phyloP scores from a whole-genome alignment of 176 grass and related monocot species.

The Oryza officinalis region DNA sequence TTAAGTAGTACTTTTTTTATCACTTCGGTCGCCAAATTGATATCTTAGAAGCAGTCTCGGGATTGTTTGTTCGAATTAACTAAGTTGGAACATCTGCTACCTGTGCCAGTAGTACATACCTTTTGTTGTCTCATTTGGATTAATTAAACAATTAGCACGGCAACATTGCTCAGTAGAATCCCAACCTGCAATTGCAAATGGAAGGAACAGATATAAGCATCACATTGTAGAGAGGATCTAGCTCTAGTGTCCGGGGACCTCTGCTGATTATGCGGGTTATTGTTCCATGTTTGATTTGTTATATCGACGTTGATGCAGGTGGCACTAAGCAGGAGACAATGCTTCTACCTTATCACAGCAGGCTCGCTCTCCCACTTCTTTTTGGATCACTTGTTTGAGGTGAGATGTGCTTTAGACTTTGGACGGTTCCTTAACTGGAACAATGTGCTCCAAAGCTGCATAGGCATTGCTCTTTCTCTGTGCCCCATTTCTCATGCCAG shows the following conservation, averaged over 20 bases:
- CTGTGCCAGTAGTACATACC: not conserved
- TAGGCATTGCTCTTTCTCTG: not conserved
- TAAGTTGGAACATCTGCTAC: not conserved
- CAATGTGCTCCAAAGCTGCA: not conserved
- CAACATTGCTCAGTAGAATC: not conserved
- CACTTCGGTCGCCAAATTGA: not conserved
- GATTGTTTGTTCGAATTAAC: not conserved
- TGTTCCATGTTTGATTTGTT: conserved; percentile 29
- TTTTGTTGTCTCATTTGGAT: not conserved
- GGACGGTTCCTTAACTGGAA: not conserved
- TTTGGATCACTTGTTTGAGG: conserved; percentile 95
- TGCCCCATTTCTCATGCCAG: not conserved
- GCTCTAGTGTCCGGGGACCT: not conserved
- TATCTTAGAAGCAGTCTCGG: not conserved
- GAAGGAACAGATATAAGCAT: not conserved
- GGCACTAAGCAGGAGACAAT: conserved; percentile 60
- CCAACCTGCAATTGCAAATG: not conserved
- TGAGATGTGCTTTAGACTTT: conserved; percentile 17
- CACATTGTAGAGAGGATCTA: not conserved
- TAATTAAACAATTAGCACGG: not conserved
- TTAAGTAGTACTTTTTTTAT: not conserved
- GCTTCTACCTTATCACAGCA: conserved; percentile 76
- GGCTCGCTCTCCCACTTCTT: conserved; percentile 97
- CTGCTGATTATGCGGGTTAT: not conserved
- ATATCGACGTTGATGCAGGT: conserved; percentile 46